phyloP scores from a whole-genome alignment of 2,329 filamentous ascomycete genomes.

The Neopestalotiopsis clavispora region DNA sequence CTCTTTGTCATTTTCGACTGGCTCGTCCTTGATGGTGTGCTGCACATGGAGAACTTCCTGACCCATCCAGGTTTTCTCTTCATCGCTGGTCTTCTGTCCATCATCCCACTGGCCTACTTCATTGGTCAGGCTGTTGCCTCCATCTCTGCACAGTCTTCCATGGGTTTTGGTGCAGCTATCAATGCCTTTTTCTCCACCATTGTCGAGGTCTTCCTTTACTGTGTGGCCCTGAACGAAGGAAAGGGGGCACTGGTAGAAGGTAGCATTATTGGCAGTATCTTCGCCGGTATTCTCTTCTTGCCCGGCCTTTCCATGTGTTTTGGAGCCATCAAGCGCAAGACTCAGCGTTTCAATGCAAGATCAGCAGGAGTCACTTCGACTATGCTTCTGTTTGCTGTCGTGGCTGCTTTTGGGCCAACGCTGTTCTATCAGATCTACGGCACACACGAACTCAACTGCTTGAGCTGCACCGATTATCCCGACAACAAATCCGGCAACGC shows the following conservation, averaged over 20 bases:
- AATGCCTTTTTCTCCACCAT: slow-evolving; percentile 98
- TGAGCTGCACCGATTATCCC: slow-evolving; percentile 60
- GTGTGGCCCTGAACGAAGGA: slow-evolving; percentile 88
- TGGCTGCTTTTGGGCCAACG: slow-evolving; percentile 93
- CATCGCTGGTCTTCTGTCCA: slow-evolving; percentile 80
- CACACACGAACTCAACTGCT: slow-evolving; percentile 92
- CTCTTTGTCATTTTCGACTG: slow-evolving; percentile 94
- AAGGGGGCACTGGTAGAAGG: slow-evolving; percentile 94
- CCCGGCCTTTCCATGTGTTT: slow-evolving; percentile 99
- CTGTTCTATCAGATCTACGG: slow-evolving; percentile 99
- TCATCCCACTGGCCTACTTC: slow-evolving; percentile 97
- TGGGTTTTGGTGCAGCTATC: slow-evolving; percentile 95
- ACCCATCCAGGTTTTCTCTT: slow-evolving; percentile 90
- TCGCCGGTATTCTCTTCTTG: slow-evolving; percentile 92
- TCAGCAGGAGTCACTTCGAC: slow-evolving; percentile 97
- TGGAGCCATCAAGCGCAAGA: slow-evolving; percentile 96
- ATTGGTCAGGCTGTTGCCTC: slow-evolving; percentile 98
- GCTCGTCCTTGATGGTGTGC: slow-evolving; percentile 71
- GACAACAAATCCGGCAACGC: slow-evolving; percentile 40
- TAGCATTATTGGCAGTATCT: slow-evolving; percentile 96
- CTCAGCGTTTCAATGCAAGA: slow-evolving; percentile 95
- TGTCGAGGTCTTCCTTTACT: slow-evolving; percentile 97
- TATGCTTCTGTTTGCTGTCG: slow-evolving; percentile 95
- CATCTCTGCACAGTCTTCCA: slow-evolving; percentile 97
- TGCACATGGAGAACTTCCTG: slow-evolving; percentile 74